Base-by-base conservation (phyloP, 2,329 filamentous ascomycete genomes). In the Aspergillus hortae region DNA sequence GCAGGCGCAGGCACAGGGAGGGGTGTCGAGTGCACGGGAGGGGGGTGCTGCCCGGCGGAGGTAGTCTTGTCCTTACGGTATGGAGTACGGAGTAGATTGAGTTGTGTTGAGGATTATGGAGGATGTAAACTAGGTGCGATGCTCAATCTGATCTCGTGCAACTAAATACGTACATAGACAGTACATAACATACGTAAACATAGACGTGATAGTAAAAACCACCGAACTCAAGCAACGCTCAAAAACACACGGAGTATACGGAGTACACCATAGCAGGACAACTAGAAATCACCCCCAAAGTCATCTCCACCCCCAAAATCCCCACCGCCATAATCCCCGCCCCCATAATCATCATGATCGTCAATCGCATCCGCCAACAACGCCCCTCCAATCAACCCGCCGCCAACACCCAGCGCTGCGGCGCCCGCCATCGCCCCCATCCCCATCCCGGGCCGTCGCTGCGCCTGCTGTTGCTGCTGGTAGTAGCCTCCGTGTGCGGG, bases 331-430 rank as follows among this genome's bases (percentile, higher is more conserved):
- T 67, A 56, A 54, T 64, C 61, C 19, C 19, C 19, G 19, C 19
- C 66, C 51, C 59, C 60, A 44, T 67, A 56, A 54, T 64, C 61
- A 51, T 59, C 56, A 55, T 64, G 56, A 27, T 81, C 80, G 4
- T 88, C 74, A 46, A 92, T 77, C 1, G 86, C 85, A 64, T 87
- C 78, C 2, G 80, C 86, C 30, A 95, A 71, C 62, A 95, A 56
- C 56, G 84, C 81, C 50, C 91, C 91, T 61, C 90, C 92, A 1
- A 96, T 63, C 66, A 96, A 65, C 69, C 91, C 91, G 57, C 87
- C 91, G 60, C 90, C 91, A 4, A 89, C 70, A 74, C 91, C 91
- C 41, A 95, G 75, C 19, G 89, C 89, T 7, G 86, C 84, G 47
- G 86, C 90, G 44, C 89, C 90, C 10, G 80, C 83, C 54, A 82